Base-by-base conservation (phyloP, 768 basidiomycete species). In the Agaricus bisporus region DNA sequence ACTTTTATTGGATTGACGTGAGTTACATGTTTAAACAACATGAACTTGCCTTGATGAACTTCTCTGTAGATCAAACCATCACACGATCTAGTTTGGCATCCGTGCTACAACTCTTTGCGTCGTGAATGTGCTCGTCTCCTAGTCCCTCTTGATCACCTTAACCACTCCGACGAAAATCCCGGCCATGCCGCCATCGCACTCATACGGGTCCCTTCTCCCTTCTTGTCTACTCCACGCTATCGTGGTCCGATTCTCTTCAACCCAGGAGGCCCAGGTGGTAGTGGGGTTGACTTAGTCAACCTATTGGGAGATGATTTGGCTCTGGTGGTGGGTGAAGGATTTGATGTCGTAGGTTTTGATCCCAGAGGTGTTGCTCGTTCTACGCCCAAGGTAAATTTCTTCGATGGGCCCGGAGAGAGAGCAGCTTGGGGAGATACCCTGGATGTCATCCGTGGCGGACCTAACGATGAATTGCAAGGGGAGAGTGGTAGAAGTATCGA, bases 181-280 rank as follows among this genome's bases (percentile, higher is more conserved):
- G 64, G 57, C n/a, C 64, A 66, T 48, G 75, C 72, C 1, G 61
- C 63, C 20, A 73, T 79, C 25, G 78, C 76, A 0, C 53, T 79
- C 8, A 67, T 71, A 15, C 69, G 74, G n/a, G 64, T 70, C 29
- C 73, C 73, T 2, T 66, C 67, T 0, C 54, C 61, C 3, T 57
- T 64, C 5, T 32, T 44, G 11, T 41, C 52, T 12, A 29, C 43
- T 20, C 37, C 52, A 15, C 52, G 25, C 26, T 78, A 77, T 55
- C 70, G 69, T 22, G 77, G 77, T 0, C 76, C 75, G 1, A 63
- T 78, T 11, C 60, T 78, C 3, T 65, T 75, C 58, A 78, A 77
- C 49, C 76, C 75, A 1, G 74, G 77, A n/a, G 76, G 78, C 0
- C 77, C 76, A 1, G 77, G 77, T 7, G 72, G 70, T 2, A 73